Evolutionary conservation across 164 flowering plant species (phyloP), one percentile per base, ranked within the genome.

Genomic region (Berberis vulgaris): DNA sequence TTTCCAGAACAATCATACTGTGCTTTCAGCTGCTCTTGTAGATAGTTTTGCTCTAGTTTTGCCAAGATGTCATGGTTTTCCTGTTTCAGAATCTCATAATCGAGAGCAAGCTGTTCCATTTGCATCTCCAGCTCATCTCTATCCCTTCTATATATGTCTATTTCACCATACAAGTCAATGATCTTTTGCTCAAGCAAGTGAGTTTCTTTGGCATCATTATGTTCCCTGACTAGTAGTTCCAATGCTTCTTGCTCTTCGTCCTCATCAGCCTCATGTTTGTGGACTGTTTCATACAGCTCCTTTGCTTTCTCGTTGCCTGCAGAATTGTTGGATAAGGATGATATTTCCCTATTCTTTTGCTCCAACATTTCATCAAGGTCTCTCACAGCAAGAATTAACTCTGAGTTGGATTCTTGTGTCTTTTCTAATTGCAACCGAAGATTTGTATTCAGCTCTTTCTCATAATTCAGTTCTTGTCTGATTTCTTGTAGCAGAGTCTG

Each of bases 351-450:
- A 61, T 77, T 71, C 71, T 84, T 87, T 67, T 79, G 76, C 67
- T 86, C 88, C 71, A 94, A 59, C 79, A 86, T 76, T 62, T 82
- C 87, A 56, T 94, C 96, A 3, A 90, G 79, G 71, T 94, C 95
- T 61, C 71, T 80, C 50, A 94, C 88, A 45, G 96, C 96, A 68
- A 94, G 90, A 71, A 91, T 76, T 71, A 94, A 67, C 75, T 91
- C 96, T 1, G 82, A 52, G 70, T 94, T 94, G 5, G 99, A 83
- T 54, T 94, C 94, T 71, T 91, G 97, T 7, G 91, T 91, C 77
- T 89, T 91, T 73, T 86, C 87, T 60, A 94, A 76, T 61, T 89
- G 97, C 60, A 91, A 58, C 57, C 79, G 80, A 49, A 94, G 94
- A 76, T 86, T 78, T 47, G 80, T 69, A 79, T 87, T 91, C 60